Conservation (phyloP, 805 yeast genomes). For the Brettanomyces bruxellensis region DNA sequence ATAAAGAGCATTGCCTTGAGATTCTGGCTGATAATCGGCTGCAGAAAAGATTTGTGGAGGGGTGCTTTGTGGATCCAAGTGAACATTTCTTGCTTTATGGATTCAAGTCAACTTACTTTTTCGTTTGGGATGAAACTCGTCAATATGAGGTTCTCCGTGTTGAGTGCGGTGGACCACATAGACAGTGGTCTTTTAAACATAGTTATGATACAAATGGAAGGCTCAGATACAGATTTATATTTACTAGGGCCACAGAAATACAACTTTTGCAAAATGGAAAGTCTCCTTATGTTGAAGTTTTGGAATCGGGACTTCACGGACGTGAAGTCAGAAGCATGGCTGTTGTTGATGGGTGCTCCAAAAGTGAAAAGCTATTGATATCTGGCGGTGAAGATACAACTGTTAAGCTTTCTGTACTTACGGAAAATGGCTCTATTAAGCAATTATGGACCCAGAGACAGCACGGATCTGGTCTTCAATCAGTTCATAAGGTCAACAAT, state of each 20-base stretch:
- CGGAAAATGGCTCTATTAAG: constrained; percentile 32
- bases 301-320: constrained; percentile 75
- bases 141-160: constrained; percentile 64
- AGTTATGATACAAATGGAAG: constrained; percentile 10
- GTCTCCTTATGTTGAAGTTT: constrained; percentile 15
- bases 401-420: constrained; percentile 43
- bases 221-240: constrained; percentile 37
- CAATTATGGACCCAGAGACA: constrained; percentile 57
- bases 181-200: constrained; percentile 61
- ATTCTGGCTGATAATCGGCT: constrained; percentile 42
- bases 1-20: constrained; percentile 3
- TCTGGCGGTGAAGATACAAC: constrained; percentile 90
- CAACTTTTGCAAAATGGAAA: constrained; percentile 27
- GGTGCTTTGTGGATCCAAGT: constrained; percentile 37
- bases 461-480: constrained; percentile 87
- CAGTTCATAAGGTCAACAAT: constrained; percentile 50
- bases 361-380: constrained; percentile 37
- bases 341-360: constrained; percentile 28
- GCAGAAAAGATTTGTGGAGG: constrained; percentile 76
- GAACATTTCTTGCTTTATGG: constrained; percentile 57
- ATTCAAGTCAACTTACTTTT: constrained; percentile 71
- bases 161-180: constrained; percentile 85
- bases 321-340: constrained; percentile 78
- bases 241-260: constrained; percentile 48
- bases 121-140: constrained; percentile 72